Base-by-base conservation (phyloP, 192 early-diverging fungal species). In the Mortierella alpina region DNA sequence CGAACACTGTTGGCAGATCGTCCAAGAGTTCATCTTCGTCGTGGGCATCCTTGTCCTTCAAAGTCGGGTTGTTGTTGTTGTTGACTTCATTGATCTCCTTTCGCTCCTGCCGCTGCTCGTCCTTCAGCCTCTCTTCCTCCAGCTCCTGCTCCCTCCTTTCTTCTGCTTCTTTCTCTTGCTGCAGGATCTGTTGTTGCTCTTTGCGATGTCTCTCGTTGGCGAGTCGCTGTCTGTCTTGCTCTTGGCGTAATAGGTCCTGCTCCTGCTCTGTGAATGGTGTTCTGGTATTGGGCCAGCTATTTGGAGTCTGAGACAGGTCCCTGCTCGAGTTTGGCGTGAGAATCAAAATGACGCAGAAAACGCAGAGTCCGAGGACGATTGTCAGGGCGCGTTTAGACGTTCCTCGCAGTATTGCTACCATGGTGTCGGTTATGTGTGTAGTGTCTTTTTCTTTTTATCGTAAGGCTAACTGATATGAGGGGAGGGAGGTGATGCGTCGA, bases 261-360 rank as follows among this genome's bases (percentile, higher is more conserved):
- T 68, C 55, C 6, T 68, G 55, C 22, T 47, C 15, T 11, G 58
- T 39, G 12, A 9, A 41, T 42, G 17, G 31, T 49, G 52, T 31
- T 47, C 17, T 41, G 45, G 18, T 20, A 40, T 55, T 42, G 59
- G 45, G 59, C 59, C 66, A 67, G n/a, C 39, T 39, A 17, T 61
- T 6, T 14, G 63, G 63, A 17, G 68, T n/a, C 1, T 64, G 66
- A 20, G 57, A 22, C 31, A 77, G 31, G 5, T 66, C 53, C 0
- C 50, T 65, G 20, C 70, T 56, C 11, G 76, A 59, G 52, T 72
- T 68, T 15, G 76, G 76, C 10, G 76, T 80, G 9, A 70, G 48
- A 12, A 54, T 47, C 41, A 67, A 80, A 18, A 80, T 20, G 20
- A 63, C 17, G 49, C 20, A 66, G 4, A 80, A 49, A 52, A 80